Evolutionary conservation across 2,329 filamentous ascomycete genomes (phyloP), one percentile per base, ranked within the genome.

Genomic region (Beauveria sp.): DNA sequence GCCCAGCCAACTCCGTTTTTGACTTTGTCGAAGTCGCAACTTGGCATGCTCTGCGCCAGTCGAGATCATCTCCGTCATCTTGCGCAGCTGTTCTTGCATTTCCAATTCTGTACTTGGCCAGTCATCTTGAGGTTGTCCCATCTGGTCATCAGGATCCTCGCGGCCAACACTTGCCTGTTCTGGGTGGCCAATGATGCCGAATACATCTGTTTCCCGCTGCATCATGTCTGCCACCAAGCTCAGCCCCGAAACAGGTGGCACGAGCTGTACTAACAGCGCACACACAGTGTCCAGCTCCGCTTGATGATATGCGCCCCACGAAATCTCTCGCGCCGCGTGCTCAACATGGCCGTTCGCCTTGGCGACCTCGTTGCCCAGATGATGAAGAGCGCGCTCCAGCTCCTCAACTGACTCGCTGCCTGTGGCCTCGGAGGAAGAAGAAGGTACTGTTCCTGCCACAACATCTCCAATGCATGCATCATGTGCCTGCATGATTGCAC

Each of bases 111-210:
- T 42, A 4, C 55, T 10, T 6, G 40, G 58, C 58, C 58, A 55
- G 20, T 49, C 58, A 20, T 50, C 51, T 7, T 22, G 30, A 22
- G 12, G 42, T 10, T 60, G 14, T 18, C n/a, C 22, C 14, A 16
- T 14, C 43, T 42, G 50, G n/a, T n/a, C 7, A 12, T 12, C 12
- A 14, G 40, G 1, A 12, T 22, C 30, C 47, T 51, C 47, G 3
- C 30, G n/a, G 22, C n/a, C 26, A n/a, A 5, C 26, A 45, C n/a
- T 30, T 2, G 7, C 24, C 5, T 20, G 18, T 22, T 64, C 58
- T 0, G 70, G 65, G 9, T 71, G 66, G 9, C 69, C 66, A 0
- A 64, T 57, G 57, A 72, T 56, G 22, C 63, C 66, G 24, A 64
- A 54, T 1, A 70, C 72, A 1, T 55, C 43, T 7, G 51, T 54